Percentiles rank a stretch among this genome's conserved stretches.
Conservation (phyloP, 345 rosid genomes). For the Salix dunnii region DNA sequence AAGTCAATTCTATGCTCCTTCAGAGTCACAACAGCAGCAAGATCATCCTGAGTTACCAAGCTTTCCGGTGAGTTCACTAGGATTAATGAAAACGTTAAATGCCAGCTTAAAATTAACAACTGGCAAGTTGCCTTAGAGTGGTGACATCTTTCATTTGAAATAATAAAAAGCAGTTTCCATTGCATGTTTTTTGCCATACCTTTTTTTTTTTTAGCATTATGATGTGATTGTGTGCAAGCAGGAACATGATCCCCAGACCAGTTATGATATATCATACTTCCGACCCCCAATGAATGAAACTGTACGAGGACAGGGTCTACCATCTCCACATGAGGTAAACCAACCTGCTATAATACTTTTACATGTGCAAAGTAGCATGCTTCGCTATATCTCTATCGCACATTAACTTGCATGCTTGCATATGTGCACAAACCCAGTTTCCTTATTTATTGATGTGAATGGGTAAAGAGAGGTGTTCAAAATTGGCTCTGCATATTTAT, state of each 20-base stretch:
- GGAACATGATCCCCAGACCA: slow-evolving; percentile 61
- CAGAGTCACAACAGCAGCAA: slow-evolving; percentile 60
- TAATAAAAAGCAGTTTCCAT: background rate
- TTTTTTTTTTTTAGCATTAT: background rate
- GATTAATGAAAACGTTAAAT: background rate
- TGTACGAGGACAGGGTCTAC: slow-evolving; percentile 54
- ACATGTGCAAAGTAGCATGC: background rate
- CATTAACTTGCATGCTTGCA: background rate
- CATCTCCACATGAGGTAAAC: slow-evolving; percentile 74
- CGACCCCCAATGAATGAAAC: slow-evolving; percentile 62
- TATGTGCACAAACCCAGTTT: background rate
- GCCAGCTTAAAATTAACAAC: background rate
- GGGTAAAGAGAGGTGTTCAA: background rate
- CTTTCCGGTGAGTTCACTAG: slow-evolving; percentile 52
- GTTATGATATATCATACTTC: slow-evolving; percentile 70
- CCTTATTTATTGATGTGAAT: background rate
- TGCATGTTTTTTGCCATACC: background rate
- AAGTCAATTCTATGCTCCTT: slow-evolving; percentile 52
- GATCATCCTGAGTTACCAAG: slow-evolving; percentile 57
- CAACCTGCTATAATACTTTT: background rate
- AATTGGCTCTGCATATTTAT: background rate
- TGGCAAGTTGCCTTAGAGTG: background rate
- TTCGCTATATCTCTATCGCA: background rate
- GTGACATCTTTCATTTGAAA: background rate
- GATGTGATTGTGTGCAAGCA: slow-evolving; percentile 26